Conservation (phyloP, 192 early-diverging fungal genomes). For the Podila horticola region DNA sequence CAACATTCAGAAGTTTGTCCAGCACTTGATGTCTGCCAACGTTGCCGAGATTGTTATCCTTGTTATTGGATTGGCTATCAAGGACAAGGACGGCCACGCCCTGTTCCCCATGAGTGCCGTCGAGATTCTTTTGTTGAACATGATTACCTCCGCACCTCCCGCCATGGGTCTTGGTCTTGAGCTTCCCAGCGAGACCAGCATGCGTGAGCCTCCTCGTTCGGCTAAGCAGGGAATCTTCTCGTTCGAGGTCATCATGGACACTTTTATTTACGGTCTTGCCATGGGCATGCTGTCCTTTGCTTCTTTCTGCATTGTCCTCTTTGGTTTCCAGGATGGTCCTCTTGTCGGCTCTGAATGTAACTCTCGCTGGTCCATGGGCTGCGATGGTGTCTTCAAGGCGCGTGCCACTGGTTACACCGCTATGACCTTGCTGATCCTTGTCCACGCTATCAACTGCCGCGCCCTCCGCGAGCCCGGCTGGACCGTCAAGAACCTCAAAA, state of each 20-base stretch:
- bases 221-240: slow-evolving; percentile 73
- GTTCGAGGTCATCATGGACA: slow-evolving; percentile 74
- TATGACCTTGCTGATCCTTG: slow-evolving; percentile 73
- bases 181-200: slow-evolving; percentile 67
- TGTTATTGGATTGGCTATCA: slow-evolving; percentile 77
- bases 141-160: slow-evolving; percentile 80
- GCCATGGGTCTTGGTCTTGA: slow-evolving; percentile 83
- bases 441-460: slow-evolving; percentile 85
- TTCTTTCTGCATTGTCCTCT: slow-evolving; percentile 72
- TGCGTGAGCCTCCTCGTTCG: slow-evolving; percentile 77
- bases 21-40: slow-evolving; percentile 76
- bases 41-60: slow-evolving; percentile 77
- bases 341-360: slow-evolving; percentile 64
- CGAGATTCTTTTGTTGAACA: slow-evolving; percentile 82
- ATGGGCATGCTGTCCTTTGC: slow-evolving; percentile 72
- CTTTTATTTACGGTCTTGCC: slow-evolving; percentile 70
- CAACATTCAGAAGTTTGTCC: slow-evolving; percentile 79
- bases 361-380: slow-evolving; percentile 25
- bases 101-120: slow-evolving; percentile 82
- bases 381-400: slow-evolving; percentile 75
- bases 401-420: slow-evolving; percentile 78
- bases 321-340: slow-evolving; percentile 68
- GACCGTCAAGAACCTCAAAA: slow-evolving; percentile 28
- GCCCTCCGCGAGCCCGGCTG: slow-evolving; percentile 71
- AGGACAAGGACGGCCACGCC: slow-evolving; percentile 61